phyloP scores from a whole-genome alignment of 352 stramenopile species.

The Thraustochytrium striatum region DNA sequence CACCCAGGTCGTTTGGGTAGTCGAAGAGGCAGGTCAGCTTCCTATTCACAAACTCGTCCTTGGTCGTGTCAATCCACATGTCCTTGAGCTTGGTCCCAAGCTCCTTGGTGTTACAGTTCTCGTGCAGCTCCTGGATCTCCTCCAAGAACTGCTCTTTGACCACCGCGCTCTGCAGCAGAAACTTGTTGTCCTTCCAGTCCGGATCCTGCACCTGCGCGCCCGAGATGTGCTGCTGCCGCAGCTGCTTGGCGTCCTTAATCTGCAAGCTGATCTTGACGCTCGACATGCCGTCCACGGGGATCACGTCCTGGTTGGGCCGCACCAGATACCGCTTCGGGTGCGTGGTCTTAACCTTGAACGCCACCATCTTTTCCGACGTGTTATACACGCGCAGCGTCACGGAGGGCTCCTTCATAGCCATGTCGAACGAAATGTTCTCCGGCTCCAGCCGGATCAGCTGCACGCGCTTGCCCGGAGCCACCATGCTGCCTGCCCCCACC shows the following conservation, averaged over 20 bases:
- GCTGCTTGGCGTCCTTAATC: constrained; percentile 46
- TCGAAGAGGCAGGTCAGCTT: constrained; percentile 41
- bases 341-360: constrained; percentile 49
- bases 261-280: constrained; percentile 32
- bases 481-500: neutral
- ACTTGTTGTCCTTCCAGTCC: constrained; percentile 43
- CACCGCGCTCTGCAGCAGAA: constrained; percentile 30
- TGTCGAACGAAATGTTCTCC: constrained; percentile 6
- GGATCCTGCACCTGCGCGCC: neutral
- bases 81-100: constrained; percentile 19
- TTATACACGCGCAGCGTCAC: constrained; percentile 38
- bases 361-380: constrained; percentile 48
- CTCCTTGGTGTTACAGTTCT: constrained; percentile 6
- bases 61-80: constrained; percentile 10
- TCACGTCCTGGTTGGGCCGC: constrained; percentile 46
- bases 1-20: neutral
- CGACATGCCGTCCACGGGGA: constrained; percentile 5
- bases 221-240: constrained; percentile 25
- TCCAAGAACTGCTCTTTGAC: constrained; percentile 22
- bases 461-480: constrained; percentile 35
- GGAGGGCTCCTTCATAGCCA: constrained; percentile 35
- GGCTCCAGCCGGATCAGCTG: constrained; percentile 42
- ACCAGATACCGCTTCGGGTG: constrained; percentile 47
- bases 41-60: constrained; percentile 32
- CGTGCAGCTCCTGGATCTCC: constrained; percentile 3